Percentiles rank a stretch among this genome's conserved stretches.
Conservation (phyloP, 257 asterid genomes). For the Solanum medicagineum region DNA sequence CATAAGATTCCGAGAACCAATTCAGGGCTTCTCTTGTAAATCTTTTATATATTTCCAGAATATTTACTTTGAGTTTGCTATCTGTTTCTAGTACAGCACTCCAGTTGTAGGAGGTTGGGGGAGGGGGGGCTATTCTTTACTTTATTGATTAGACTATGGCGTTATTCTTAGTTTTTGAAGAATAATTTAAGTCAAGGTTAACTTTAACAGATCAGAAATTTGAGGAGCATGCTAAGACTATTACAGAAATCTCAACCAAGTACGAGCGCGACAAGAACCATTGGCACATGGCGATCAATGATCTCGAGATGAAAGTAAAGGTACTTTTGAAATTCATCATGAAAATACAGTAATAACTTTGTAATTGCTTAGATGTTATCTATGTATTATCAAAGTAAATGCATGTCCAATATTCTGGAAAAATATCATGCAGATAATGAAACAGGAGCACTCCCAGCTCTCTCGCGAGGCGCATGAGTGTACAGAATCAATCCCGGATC, state of each 20-base stretch:
- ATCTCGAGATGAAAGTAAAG: conserved; percentile 60
- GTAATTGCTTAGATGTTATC: not conserved
- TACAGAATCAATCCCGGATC: conserved; percentile 68
- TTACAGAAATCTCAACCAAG: conserved; percentile 49
- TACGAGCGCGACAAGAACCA: conserved; percentile 50
- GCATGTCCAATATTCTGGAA: not conserved
- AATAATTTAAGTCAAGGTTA: not conserved
- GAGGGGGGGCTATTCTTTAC: not conserved
- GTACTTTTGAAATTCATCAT: conserved; percentile 13
- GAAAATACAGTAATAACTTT: not conserved
- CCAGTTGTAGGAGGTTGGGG: not conserved
- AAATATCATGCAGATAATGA: conserved; percentile 49
- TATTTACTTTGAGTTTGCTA: not conserved
- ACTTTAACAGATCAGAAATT: conserved; percentile 50
- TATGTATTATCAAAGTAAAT: not conserved
- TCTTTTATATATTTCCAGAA: not conserved
- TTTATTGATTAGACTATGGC: not conserved
- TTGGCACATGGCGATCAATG: conserved; percentile 51
- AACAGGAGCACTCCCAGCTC: conserved; percentile 66
- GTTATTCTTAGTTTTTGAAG: not conserved
- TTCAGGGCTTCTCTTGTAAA: not conserved
- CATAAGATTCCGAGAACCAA: not conserved
- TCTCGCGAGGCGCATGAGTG: conserved; percentile 90
- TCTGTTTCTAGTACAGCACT: not conserved
- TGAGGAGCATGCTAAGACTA: conserved; percentile 46